Conservation (phyloP, 805 yeast species). For the Candida loeiensis region DNA sequence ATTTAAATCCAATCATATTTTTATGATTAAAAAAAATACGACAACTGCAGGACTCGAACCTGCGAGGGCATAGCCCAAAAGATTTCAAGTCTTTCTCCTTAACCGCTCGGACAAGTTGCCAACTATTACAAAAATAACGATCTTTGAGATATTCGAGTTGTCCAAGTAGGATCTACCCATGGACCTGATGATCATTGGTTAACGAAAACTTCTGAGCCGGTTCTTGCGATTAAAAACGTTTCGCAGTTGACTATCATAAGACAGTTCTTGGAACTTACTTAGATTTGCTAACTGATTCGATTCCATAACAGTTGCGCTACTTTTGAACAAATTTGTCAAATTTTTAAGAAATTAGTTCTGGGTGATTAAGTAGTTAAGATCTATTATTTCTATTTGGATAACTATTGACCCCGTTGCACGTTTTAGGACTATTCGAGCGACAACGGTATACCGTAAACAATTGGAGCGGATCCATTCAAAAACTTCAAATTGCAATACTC, state of each 20-base stretch:
- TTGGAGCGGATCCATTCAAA: constrained; percentile 90
- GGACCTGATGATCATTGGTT: no score
- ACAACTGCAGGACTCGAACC: constrained; percentile 18
- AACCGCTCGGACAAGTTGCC: constrained; percentile 18
- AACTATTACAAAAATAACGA: neutral
- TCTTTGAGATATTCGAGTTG: no score
- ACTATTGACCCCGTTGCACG: no score
- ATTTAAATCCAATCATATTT: no score
- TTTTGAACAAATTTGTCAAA: neutral
- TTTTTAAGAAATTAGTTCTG: no score
- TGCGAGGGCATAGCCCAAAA: constrained; percentile 18
- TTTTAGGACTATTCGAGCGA: constrained; percentile 1
- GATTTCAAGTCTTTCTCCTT: constrained; percentile 18
- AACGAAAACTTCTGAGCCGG: no score
- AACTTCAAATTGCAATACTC: constrained; percentile 63
- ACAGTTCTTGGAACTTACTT: no score
- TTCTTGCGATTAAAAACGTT: no score
- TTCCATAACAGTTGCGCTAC: neutral
- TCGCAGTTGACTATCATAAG: no score
- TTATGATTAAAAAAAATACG: constrained; percentile 9
- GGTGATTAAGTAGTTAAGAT: neutral
- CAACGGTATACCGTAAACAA: constrained; percentile 83
- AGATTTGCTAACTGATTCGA: no score
- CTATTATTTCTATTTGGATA: no score
- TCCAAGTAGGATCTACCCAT: no score